Base-by-base conservation (phyloP, 108 stramenopile genomes). In the Schizochytrium sp. region DNA sequence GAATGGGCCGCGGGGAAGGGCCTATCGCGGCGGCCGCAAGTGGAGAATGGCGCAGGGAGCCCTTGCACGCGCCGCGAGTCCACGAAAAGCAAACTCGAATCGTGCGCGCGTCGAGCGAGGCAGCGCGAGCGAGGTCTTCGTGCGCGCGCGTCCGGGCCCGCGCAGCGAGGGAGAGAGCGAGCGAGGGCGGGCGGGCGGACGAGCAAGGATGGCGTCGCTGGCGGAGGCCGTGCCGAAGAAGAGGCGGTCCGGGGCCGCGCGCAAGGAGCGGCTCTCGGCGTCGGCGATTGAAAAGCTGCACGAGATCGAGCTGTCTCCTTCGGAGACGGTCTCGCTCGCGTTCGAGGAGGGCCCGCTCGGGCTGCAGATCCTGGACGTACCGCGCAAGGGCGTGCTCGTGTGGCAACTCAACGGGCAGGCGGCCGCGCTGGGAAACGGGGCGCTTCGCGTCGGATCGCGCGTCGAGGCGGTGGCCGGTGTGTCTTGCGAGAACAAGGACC, bases 331-430 rank as follows among this genome's bases (percentile, higher is more conserved):
- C 48, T 8, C 45, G 76, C 51, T 47, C 76, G 45, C 12, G 10
- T 83, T 83, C 51, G 76, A 53, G 25, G 76, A 83, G 51, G 76
- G 76, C 48, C 76, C 76, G 76, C 51, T 83, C n/a, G 76, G 76
- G 10, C 51, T 83, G 76, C 76, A 83, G 76, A 83, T 83, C 51
- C 51, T 83, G 19, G 48, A 83, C 25, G 76, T 83, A 1, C 76
- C 76, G n/a, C 48, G 76, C 48, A 83, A 83, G 28, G 76, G 76
- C 45, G 76, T 83, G 10, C 6, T 83, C 12, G 76, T 83, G 48
- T 83, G 76, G 76, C 76, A 53, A 0, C 76, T 83, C 12, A 53
- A 4, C n/a, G 76, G 76, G 14, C 76, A 83, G 76, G 76, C 76
- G 51, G 51, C 76, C 6, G 51, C 76, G 45, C n/a, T 83, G 10